Evolutionary conservation across 768 basidiomycete genomes (phyloP).

Genomic region (Naganishia onofrii): DNA sequence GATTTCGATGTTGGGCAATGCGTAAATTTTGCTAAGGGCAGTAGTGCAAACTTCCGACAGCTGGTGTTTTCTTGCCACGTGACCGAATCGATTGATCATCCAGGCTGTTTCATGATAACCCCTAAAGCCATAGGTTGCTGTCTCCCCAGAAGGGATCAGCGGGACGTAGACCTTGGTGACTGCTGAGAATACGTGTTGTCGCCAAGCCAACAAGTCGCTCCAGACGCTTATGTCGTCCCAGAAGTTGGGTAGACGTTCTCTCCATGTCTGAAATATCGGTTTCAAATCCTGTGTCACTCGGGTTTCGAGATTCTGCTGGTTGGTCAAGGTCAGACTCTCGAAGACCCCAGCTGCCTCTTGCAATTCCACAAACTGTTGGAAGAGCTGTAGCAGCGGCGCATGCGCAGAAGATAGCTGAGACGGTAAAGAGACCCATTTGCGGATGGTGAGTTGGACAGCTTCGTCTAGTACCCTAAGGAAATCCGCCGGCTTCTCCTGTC

Average conservation of each 20-base stretch:
- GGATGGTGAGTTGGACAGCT: slow-evolving; percentile 90
- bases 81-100: slow-evolving; percentile 99
- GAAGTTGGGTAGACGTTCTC: slow-evolving; percentile 89
- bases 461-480: slow-evolving; percentile 88
- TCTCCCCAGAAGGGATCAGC: slow-evolving; percentile 62
- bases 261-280: slow-evolving; percentile 93
- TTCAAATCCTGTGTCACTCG: slow-evolving; percentile 86
- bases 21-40: slow-evolving; percentile 94
- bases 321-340: slow-evolving; percentile 80
- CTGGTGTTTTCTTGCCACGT: slow-evolving; percentile 95
- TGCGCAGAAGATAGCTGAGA: slow-evolving; percentile 84
- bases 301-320: slow-evolving; percentile 82
- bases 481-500: slow-evolving; percentile 71
- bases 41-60: slow-evolving; percentile 93
- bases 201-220: slow-evolving; percentile 98
- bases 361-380: slow-evolving; percentile 97
- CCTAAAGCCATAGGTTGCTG: slow-evolving; percentile 72
- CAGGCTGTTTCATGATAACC: slow-evolving; percentile 99
- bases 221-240: slow-evolving; percentile 98
- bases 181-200: slow-evolving; percentile 94
- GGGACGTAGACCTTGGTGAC: slow-evolving; percentile 97
- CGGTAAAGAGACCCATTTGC: slow-evolving; percentile 92
- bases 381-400: slow-evolving; percentile 89
- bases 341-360: slow-evolving; percentile 91
- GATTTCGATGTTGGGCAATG: slow-evolving; percentile 98